Base-by-base conservation (phyloP, 805 yeast species). In the Pichia deserticola region DNA sequence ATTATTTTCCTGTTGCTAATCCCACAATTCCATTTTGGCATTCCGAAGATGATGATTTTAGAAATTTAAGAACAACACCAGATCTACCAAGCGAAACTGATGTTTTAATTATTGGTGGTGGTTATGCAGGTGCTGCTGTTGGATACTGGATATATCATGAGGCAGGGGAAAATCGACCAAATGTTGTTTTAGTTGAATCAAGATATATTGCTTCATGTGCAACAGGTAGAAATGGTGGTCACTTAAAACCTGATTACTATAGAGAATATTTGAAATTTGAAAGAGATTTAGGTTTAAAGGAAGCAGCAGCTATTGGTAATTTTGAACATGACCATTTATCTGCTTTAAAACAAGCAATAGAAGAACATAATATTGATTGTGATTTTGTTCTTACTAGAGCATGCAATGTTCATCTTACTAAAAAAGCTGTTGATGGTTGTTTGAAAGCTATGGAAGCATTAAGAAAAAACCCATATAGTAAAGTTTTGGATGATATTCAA, bases 171-270 rank as follows among this genome's bases (percentile, higher is more conserved):
- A 44, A 40, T 25, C 37, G 40, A 4, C 43, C 54, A 5, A 38
- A 28, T 0, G 40, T 55, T 7, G n/a, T 55, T 29, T 48, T 57
- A 53, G 47, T 70, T 2, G 78, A 75, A 51, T 75, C 77, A 5
- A 62, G 70, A 48, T 67, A 67, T 48, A 59, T 66, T 3, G 65
- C 66, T 44, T 64, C 69, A 6, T 65, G 62, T 28, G 78, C 78
- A 12, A 72, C 76, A 3, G 78, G 76, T 12, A 60, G 78, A 51
- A 74, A 74, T 48, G 78, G 78, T 12, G 78, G 78, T 2, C 78
- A 74, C 53, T 53, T 74, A 46, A 71, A 73, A 44, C 77, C 78
- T 5, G 60, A 55, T 38, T 50, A 48, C 40, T 59, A 61, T 50
- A 48, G 56, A 42, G 54, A 44, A n/a, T 57, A 61, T 36, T 47